Evolutionary conservation across 495 filamentous ascomycete species (phyloP).

Genomic region (Aspergillus incahuasiensis): DNA sequence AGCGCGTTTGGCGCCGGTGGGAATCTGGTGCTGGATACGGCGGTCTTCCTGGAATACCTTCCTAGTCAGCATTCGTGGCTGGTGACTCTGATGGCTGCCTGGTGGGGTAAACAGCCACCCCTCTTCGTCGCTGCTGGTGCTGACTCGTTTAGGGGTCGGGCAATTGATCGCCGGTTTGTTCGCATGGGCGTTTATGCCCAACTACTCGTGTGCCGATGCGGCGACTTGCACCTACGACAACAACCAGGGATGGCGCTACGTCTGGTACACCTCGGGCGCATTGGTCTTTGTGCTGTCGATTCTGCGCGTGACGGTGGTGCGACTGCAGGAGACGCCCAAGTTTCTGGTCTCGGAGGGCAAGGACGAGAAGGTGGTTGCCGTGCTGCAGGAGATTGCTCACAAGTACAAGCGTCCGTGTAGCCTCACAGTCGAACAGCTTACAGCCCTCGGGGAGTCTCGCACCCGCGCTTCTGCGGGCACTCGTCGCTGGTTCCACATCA

Average conservation of each 20-base stretch:
- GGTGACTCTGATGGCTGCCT: conserved; percentile 45
- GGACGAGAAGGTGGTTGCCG: conserved; percentile 57
- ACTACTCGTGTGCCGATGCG: conserved; percentile 31
- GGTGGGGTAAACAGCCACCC: conserved; percentile 36
- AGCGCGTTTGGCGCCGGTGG: conserved; percentile 55
- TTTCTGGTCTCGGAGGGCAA: conserved; percentile 62
- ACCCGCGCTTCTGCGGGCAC: conserved; percentile 20
- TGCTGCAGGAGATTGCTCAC: conserved; percentile 55
- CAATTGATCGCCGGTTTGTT: conserved; percentile 34
- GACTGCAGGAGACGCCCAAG: conserved; percentile 67
- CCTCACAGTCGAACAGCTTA: conserved; percentile 57
- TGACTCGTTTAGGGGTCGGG: conserved; percentile 17
- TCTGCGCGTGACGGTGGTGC: conserved; percentile 62
- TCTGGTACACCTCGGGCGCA: conserved; percentile 55
- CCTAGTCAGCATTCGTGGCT: conserved; percentile 44
- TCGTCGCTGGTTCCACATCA: conserved; percentile 30
- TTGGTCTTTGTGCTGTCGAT: conserved; percentile 64
- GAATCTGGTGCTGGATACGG: conserved; percentile 65
- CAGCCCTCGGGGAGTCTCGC: conserved; percentile 18
- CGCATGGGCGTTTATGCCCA: conserved; percentile 45
- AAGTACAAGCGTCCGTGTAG: conserved; percentile 60
- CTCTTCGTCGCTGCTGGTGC: background rate
- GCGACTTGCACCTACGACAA: conserved; percentile 39
- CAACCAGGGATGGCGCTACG: conserved; percentile 55
- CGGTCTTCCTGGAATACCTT: conserved; percentile 52